Evolutionary conservation across 768 basidiomycete species (phyloP).

Genomic region (Pilatotrama ljubarskyi): DNA sequence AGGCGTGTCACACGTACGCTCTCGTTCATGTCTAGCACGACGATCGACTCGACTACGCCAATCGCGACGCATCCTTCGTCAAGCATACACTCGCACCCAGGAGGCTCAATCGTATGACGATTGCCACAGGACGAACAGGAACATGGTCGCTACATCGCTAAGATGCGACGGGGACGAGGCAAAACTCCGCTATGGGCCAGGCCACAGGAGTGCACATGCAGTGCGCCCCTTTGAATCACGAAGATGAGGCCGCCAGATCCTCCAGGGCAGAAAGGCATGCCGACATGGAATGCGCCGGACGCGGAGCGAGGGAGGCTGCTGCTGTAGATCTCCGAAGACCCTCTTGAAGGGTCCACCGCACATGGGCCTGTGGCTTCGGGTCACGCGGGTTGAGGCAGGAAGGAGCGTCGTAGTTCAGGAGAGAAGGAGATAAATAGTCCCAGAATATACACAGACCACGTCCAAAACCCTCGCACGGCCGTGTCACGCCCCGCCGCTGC

Average conservation of each 20-base stretch:
- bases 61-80: constrained; percentile 11
- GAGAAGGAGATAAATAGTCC: constrained; percentile 19
- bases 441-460: constrained; percentile 18
- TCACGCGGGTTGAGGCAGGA: not conserved
- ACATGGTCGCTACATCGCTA: too few species aligned
- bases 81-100: not conserved
- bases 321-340: too few species aligned
- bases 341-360: too few species aligned
- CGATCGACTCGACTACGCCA: constrained; percentile 16
- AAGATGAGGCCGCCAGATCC: too few species aligned
- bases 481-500: constrained; percentile 74
- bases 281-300: too few species aligned
- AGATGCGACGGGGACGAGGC: too few species aligned
- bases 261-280: too few species aligned
- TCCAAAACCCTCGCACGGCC: constrained; percentile 10
- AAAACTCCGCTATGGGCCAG: too few species aligned
- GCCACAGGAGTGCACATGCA: too few species aligned
- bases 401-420: not conserved
- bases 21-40: constrained; percentile 5
- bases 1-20: not conserved
- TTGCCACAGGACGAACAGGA: not conserved
- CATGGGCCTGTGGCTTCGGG: too few species aligned
- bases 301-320: too few species aligned
- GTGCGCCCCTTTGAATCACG: too few species aligned
- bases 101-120: constrained; percentile 7